These are phyloP conservation scores for Candida orba DNA, from an alignment of 805 yeast species.

Conservation along the genomic window DNA sequence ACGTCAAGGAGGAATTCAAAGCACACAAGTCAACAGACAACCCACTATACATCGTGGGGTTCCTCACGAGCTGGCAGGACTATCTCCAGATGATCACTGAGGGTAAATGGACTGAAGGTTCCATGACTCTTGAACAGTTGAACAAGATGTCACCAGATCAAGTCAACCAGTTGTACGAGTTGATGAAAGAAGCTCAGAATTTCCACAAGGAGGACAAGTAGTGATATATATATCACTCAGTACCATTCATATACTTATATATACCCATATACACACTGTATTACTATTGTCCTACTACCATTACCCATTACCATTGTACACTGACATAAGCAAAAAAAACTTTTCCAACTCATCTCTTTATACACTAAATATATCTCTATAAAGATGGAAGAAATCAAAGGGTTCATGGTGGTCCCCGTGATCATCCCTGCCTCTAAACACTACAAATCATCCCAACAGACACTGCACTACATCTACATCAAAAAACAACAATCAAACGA, in stretches of 20 bases:
- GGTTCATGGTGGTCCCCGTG: conserved; percentile 47
- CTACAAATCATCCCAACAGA: conserved; percentile 9
- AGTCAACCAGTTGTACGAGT: conserved; percentile 67
- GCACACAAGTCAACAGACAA: conserved; percentile 77
- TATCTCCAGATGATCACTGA: conserved; percentile 54
- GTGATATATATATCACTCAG: not conserved
- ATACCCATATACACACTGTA: too few species aligned
- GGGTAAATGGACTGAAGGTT: conserved; percentile 57
- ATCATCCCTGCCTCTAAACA: conserved; percentile 28
- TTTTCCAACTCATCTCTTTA: too few species aligned
- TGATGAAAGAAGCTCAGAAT: conserved; percentile 61
- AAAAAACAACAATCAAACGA: conserved; percentile 53
- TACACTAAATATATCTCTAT: too few species aligned
- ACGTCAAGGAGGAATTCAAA: conserved; percentile 83
- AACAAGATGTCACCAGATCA: conserved; percentile 90
- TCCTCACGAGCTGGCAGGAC: conserved; percentile 91
- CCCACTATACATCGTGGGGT: conserved; percentile 91
- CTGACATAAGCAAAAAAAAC: too few species aligned
- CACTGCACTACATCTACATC: conserved; percentile 52
- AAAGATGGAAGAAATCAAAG: conserved; percentile 41
- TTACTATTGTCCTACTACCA: too few species aligned
- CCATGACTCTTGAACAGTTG: conserved; percentile 55
- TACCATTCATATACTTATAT: not conserved
- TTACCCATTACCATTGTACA: too few species aligned
- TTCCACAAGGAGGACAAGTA: conserved; percentile 13